These are phyloP conservation scores for Mentha longifolia DNA, from an alignment of 257 asterid genomes.

Conservation along the genomic window DNA sequence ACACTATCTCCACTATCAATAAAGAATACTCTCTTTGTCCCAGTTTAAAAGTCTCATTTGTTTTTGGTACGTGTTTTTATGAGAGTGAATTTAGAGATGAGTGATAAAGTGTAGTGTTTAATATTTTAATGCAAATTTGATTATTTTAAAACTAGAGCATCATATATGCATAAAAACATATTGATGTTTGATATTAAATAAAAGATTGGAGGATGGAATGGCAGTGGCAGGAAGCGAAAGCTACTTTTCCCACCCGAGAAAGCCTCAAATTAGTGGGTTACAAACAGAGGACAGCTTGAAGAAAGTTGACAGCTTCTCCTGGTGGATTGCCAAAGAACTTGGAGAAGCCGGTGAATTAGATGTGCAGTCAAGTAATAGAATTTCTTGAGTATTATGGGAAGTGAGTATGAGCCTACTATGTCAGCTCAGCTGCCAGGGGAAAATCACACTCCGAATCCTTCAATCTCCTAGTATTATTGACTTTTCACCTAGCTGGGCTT, in stretches of 20 bases:
- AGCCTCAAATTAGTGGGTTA: slow-evolving; percentile 62
- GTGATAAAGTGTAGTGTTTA: too few relatives aligned
- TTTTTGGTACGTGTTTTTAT: too few relatives aligned
- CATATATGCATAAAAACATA: too few relatives aligned
- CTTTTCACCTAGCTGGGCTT: slow-evolving; percentile 77
- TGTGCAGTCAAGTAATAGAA: slow-evolving; percentile 59
- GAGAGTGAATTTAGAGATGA: too few relatives aligned
- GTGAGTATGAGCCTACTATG: slow-evolving; percentile 64
- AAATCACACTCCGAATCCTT: slow-evolving; percentile 62
- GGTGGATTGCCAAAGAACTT: slow-evolving; percentile 87
- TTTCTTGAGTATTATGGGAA: slow-evolving; percentile 67
- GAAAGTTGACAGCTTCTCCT: slow-evolving; percentile 95
- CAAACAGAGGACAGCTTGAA: slow-evolving; percentile 74
- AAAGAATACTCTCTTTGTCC: too few relatives aligned
- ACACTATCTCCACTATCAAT: too few relatives aligned
- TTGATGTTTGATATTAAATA: too few relatives aligned
- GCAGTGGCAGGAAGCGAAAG: slow-evolving; percentile 48
- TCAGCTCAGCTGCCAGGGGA: slow-evolving; percentile 70
- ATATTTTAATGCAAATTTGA: too few relatives aligned
- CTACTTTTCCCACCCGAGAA: slow-evolving; percentile 51
- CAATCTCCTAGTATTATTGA: slow-evolving; percentile 78
- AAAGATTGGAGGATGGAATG: slow-evolving; percentile 45
- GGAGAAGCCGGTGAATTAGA: slow-evolving; percentile 72
- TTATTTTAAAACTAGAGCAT: too few relatives aligned
- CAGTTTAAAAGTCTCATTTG: too few relatives aligned